These are phyloP conservation scores for Aspergillus fischeri DNA, from an alignment of 2,329 filamentous ascomycete genomes.

Conservation along the genomic window DNA sequence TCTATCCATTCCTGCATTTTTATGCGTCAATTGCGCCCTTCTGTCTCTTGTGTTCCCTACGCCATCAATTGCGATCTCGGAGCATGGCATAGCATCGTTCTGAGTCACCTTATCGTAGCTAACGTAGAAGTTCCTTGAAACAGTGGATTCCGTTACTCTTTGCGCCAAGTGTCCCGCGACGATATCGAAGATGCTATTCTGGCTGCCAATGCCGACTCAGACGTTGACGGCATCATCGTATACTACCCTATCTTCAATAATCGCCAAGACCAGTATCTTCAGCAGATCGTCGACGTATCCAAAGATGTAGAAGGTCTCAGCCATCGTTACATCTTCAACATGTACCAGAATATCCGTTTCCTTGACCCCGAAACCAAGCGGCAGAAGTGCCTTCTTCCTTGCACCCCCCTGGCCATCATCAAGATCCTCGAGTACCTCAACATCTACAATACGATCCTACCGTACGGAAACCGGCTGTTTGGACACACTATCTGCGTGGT, in stretches of 20 bases:
- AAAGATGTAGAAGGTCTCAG: constrained; percentile 97
- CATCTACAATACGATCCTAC: constrained; percentile 93
- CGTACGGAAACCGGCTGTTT: constrained; percentile 87
- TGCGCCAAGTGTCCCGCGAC: constrained; percentile 80
- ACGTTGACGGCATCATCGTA: constrained; percentile 86
- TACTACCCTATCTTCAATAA: constrained; percentile 98
- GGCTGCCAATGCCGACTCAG: constrained; percentile 71
- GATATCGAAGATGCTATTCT: constrained; percentile 85
- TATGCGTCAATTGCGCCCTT: constrained; percentile 7
- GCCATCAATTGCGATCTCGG: constrained; percentile 13
- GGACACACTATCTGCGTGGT: constrained; percentile 95
- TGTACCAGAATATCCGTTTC: constrained; percentile 98
- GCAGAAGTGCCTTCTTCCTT: constrained; percentile 90
- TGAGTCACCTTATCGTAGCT: constrained; percentile 13
- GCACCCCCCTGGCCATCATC: constrained; percentile 91
- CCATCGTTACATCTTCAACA: constrained; percentile 95
- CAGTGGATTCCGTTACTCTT: constrained; percentile 85
- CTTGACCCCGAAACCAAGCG: constrained; percentile 64
- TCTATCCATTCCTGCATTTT: constrained; percentile 10
- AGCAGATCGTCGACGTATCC: constrained; percentile 82
- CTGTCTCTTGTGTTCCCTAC: constrained; percentile 17
- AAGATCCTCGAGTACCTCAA: constrained; percentile 95
- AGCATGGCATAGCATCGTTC: constrained; percentile 2
- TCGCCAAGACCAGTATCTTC: constrained; percentile 87
- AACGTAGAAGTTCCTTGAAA: constrained; percentile 11